A percentile compares a stretch with the other conserved stretches of the same genome.
Evolutionary conservation across 805 yeast species (phyloP).

Genomic region (Suhomyces kilbournensis): DNA sequence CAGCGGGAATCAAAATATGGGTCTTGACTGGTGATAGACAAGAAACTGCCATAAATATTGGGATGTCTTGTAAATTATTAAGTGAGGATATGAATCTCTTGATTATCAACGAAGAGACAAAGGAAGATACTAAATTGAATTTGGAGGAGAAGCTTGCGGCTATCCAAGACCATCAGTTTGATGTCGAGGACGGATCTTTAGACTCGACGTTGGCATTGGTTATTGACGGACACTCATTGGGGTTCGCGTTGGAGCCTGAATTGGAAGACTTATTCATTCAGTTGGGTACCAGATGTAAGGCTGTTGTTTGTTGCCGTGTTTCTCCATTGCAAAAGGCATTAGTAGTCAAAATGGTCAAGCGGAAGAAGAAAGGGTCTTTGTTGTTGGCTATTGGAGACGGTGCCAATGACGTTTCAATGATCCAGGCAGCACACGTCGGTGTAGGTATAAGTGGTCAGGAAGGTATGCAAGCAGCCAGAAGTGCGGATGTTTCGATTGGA

Average conservation of each 20-base stretch:
- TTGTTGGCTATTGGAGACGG: constrained; percentile 97
- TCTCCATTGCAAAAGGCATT: constrained; percentile 96
- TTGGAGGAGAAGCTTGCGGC: constrained; percentile 74
- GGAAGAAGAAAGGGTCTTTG: constrained; percentile 65
- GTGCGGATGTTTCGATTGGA: constrained; percentile 96
- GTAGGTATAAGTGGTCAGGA: constrained; percentile 99
- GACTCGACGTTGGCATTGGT: constrained; percentile 78
- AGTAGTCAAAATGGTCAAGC: constrained; percentile 90
- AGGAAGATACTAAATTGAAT: constrained; percentile 73
- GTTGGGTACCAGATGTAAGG: constrained; percentile 83
- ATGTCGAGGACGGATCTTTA: constrained; percentile 55
- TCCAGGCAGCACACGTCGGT: constrained; percentile 99
- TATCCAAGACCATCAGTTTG: constrained; percentile 60
- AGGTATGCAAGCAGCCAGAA: constrained; percentile 98
- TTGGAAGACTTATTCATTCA: constrained; percentile 75
- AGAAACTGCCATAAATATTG: constrained; percentile 97
- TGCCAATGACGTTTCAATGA: constrained; percentile 98
- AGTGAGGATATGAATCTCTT: constrained; percentile 95
- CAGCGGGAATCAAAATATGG: constrained; percentile 97
- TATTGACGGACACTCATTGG: constrained; percentile 91
- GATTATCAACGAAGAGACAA: constrained; percentile 81
- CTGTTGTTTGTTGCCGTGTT: constrained; percentile 96
- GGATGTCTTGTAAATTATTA: constrained; percentile 92
- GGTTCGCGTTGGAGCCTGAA: constrained; percentile 78
- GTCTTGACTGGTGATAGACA: constrained; percentile 97